Evolutionary conservation across 2,329 filamentous ascomycete genomes (phyloP).

Genomic region (Leptosphaerulina australis): DNA sequence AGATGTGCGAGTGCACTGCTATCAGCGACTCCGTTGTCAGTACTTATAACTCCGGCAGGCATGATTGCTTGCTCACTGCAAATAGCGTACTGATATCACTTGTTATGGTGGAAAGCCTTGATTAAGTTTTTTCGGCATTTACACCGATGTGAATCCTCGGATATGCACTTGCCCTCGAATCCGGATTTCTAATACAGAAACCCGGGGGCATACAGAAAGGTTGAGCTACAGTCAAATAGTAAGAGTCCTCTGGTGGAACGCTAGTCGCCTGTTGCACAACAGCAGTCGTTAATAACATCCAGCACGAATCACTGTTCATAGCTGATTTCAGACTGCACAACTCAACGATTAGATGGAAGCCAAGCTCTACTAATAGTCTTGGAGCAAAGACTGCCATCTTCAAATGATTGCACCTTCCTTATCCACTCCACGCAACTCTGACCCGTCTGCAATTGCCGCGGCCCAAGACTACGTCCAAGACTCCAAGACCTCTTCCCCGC

Average conservation of each 20-base stretch:
- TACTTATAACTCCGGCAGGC: no score
- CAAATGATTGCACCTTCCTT: conserved; percentile 11
- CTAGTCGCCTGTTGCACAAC: neutral
- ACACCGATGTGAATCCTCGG: neutral
- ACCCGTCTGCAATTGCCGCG: conserved; percentile 14
- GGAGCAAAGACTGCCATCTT: neutral
- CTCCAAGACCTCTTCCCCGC: conserved; percentile 26
- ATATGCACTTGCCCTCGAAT: neutral
- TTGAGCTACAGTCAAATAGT: neutral
- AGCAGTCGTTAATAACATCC: neutral
- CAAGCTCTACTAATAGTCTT: conserved; percentile 9
- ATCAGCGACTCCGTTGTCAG: no score
- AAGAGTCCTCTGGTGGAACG: neutral
- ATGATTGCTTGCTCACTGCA: neutral
- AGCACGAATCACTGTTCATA: neutral
- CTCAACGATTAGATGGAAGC: neutral
- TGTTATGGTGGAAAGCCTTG: no score
- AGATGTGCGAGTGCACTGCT: no score
- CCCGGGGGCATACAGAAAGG: neutral
- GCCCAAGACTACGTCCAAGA: conserved; percentile 23
- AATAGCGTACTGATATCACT: no score
- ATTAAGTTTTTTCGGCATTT: no score
- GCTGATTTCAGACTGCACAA: neutral
- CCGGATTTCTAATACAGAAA: neutral
- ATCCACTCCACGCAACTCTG: conserved; percentile 6